phyloP scores from a whole-genome alignment of 1,284 basidiomycete genomes.

The Vanrija pseudolonga region DNA sequence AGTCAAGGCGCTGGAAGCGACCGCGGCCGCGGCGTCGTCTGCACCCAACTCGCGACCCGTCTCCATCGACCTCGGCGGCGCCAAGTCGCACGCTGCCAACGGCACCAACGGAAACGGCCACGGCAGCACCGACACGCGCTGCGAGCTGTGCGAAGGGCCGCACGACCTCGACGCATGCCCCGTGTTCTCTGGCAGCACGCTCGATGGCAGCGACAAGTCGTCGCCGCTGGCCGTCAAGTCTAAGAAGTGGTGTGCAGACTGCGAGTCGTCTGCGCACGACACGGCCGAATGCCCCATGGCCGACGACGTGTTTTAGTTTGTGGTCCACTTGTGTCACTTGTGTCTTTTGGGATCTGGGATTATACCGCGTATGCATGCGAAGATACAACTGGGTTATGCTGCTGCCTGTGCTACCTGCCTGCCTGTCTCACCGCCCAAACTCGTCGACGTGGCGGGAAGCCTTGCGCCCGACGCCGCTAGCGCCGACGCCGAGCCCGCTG shows the following conservation, averaged over 20 bases:
- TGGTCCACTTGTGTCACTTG: too few species aligned
- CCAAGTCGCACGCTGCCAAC: background rate
- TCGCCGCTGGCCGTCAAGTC: constrained; percentile 4
- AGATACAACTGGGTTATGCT: too few species aligned
- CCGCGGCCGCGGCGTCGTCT: background rate
- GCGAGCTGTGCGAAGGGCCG: constrained; percentile 46
- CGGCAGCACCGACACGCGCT: constrained; percentile 17
- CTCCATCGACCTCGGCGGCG: background rate
- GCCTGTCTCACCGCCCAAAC: constrained; percentile 10
- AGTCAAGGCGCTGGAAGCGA: background rate
- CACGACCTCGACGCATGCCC: constrained; percentile 48
- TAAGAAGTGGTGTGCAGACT: constrained; percentile 47
- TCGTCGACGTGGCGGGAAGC: constrained; percentile 20
- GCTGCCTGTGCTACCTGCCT: too few species aligned
- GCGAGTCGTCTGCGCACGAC: constrained; percentile 46
- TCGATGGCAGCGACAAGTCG: constrained; percentile 10
- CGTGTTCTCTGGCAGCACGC: constrained; percentile 38
- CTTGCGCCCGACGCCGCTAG: constrained; percentile 15
- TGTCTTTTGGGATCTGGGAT: too few species aligned
- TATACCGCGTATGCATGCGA: too few species aligned
- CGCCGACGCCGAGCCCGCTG: constrained; percentile 13
- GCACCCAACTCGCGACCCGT: background rate
- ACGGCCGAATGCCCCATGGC: constrained; percentile 47
- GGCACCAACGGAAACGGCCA: too few species aligned
- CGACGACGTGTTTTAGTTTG: constrained; percentile 26